Percentiles rank a stretch among this genome's conserved stretches.
Conservation (phyloP, 2,329 filamentous ascomycete species). For the Aspergillus fructus region DNA sequence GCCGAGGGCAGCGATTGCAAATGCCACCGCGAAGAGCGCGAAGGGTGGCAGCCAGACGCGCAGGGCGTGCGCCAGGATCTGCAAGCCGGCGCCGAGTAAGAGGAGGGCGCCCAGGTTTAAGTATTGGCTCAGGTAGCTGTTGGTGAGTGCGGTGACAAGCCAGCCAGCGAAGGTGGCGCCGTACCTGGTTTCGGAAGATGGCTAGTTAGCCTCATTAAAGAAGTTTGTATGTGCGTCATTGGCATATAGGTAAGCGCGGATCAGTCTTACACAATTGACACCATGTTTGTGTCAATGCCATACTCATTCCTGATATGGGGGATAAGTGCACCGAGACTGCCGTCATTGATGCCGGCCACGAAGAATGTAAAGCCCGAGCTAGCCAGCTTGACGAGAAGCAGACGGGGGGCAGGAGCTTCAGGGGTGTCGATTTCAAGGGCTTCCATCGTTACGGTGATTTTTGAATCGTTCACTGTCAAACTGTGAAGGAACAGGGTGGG, state of each 20-base stretch:
- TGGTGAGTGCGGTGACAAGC: conserved; percentile 58
- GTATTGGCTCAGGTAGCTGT: conserved; percentile 48
- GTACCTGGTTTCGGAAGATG: conserved; percentile 39
- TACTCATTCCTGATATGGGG: conserved; percentile 63
- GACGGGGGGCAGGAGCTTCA: background rate
- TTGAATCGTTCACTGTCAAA: no score
- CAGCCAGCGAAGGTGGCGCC: conserved; percentile 60
- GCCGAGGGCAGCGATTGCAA: conserved; percentile 58
- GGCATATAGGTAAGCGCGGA: no score
- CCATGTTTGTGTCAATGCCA: conserved; percentile 51
- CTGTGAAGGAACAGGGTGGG: no score
- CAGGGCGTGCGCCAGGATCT: conserved; percentile 48
- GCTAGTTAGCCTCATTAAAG: no score
- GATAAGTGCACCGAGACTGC: conserved; percentile 61
- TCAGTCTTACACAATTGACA: conserved; percentile 49
- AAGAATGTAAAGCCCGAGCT: conserved; percentile 64
- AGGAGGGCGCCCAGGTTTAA: conserved; percentile 59
- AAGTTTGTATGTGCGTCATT: no score
- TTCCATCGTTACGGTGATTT: background rate
- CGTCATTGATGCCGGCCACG: conserved; percentile 65
- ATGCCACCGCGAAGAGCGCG: conserved; percentile 56
- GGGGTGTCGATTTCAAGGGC: background rate
- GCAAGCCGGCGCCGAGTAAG: conserved; percentile 54
- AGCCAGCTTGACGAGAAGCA: conserved; percentile 47
- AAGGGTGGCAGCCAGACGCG: conserved; percentile 60